A percentile compares a stretch with the other conserved stretches of the same genome.
Conservation (phyloP, 176 grass and related monocot genomes). For the Stipa capillata region DNA sequence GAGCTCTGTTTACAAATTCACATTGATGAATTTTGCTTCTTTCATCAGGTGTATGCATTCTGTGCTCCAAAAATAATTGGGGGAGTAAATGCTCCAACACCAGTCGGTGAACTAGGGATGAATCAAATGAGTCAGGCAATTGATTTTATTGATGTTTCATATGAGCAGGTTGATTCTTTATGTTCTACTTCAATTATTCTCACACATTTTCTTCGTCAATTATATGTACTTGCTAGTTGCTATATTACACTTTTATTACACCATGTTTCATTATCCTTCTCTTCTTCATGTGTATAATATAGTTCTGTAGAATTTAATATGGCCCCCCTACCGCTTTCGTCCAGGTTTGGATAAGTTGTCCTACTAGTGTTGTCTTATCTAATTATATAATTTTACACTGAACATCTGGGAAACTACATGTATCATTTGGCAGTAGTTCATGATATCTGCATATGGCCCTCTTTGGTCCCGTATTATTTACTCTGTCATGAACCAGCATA, state of each 20-base stretch:
- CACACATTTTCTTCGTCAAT: not conserved
- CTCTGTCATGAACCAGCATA: not conserved
- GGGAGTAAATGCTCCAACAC: slow-evolving; percentile 85
- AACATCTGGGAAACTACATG: not conserved
- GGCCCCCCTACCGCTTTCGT: not conserved
- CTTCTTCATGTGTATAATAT: not conserved
- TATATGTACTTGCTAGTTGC: not conserved
- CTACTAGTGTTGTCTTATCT: not conserved
- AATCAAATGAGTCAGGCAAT: slow-evolving; percentile 92
- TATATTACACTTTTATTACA: not conserved
- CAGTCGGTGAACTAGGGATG: slow-evolving; percentile 88
- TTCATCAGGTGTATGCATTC: slow-evolving; percentile 76
- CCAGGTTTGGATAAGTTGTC: not conserved
- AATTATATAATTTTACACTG: not conserved
- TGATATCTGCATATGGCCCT: not conserved
- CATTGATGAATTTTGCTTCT: slow-evolving; percentile 1
- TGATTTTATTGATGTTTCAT: slow-evolving; percentile 77
- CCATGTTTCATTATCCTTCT: not conserved
- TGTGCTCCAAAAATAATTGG: slow-evolving; percentile 90
- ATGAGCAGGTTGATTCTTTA: slow-evolving; percentile 56
- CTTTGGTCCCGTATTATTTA: no score
- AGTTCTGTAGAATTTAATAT: not conserved
- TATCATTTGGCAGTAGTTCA: not conserved
- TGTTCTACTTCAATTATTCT: slow-evolving; percentile 6
- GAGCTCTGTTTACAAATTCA: not conserved